These are phyloP conservation scores for Carex parvula DNA, from an alignment of 176 grass and related monocot genomes.

Conservation along the genomic window DNA sequence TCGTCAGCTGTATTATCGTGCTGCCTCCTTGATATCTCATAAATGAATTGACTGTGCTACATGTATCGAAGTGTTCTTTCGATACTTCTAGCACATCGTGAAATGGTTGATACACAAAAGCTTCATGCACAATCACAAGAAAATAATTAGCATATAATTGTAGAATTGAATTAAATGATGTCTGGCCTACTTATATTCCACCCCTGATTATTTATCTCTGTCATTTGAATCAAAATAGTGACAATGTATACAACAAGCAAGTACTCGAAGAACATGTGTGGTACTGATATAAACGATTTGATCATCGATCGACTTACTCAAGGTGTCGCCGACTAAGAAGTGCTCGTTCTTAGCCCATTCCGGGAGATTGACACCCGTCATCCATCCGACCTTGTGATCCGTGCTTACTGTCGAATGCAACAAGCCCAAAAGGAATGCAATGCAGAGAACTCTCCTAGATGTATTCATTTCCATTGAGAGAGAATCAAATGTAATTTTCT, in stretches of 20 bases:
- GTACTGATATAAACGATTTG: not conserved
- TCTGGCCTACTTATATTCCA: too few relatives aligned
- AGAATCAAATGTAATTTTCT: conserved; percentile 3
- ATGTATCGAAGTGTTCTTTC: conserved; percentile 8
- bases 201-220: too few relatives aligned
- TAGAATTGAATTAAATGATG: too few relatives aligned
- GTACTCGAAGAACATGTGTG: not conserved
- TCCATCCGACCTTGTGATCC: conserved; percentile 27
- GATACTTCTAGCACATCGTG: conserved; percentile 34
- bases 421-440: not conserved
- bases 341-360: conserved; percentile 3
- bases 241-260: not conserved
- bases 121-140: conserved; percentile 13
- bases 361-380: not conserved
- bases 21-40: conserved; percentile 22
- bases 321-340: conserved; percentile 21
- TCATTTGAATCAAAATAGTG: not conserved
- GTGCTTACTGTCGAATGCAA: not conserved
- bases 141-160: not conserved
- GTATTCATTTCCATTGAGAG: not conserved
- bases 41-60: not conserved
- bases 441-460: not conserved
- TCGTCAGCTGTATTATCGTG: not conserved
- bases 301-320: conserved; percentile 19
- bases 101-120: conserved; percentile 16